These are phyloP conservation scores for Dalbergia cultrata DNA, from an alignment of 306 rosid genomes.

Conservation along the genomic window DNA sequence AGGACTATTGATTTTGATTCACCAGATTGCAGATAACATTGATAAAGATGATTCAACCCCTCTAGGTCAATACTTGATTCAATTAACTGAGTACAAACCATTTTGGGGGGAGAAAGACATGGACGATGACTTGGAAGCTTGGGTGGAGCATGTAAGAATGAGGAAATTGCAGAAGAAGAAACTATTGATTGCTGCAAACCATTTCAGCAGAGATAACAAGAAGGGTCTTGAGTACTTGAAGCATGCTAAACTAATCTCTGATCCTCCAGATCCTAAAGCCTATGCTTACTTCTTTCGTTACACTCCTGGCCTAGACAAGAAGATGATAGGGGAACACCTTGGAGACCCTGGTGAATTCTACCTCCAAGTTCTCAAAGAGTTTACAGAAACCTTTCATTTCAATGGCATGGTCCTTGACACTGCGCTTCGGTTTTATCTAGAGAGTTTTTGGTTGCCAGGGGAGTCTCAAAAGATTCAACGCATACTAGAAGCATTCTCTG, in stretches of 20 bases:
- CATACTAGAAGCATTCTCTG: constrained; percentile 79
- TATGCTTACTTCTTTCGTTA: constrained; percentile 77
- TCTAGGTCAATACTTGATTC: constrained; percentile 53
- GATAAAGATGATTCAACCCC: constrained; percentile 61
- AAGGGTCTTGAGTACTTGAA: constrained; percentile 86
- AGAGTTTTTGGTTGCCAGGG: constrained; percentile 82
- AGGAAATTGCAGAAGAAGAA: constrained; percentile 81
- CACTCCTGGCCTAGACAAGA: constrained; percentile 84
- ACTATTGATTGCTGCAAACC: constrained; percentile 77
- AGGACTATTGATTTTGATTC: constrained; percentile 73
- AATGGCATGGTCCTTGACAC: constrained; percentile 83
- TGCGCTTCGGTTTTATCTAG: constrained; percentile 81
- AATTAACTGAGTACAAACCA: constrained; percentile 65
- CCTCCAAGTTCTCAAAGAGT: constrained; percentile 75
- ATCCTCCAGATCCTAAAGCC: constrained; percentile 79
- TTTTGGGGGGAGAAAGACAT: constrained; percentile 76
- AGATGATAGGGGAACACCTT: constrained; percentile 78
- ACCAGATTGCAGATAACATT: constrained; percentile 84
- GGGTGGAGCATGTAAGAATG: constrained; percentile 68
- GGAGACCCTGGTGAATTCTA: constrained; percentile 90
- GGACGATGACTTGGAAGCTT: constrained; percentile 55
- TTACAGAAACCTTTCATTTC: constrained; percentile 73
- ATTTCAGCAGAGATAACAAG: constrained; percentile 82
- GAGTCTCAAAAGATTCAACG: constrained; percentile 96
- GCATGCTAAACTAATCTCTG: constrained; percentile 67